These are phyloP conservation scores for Brassica incana DNA, from an alignment of 345 rosid species.

Conservation along the genomic window DNA sequence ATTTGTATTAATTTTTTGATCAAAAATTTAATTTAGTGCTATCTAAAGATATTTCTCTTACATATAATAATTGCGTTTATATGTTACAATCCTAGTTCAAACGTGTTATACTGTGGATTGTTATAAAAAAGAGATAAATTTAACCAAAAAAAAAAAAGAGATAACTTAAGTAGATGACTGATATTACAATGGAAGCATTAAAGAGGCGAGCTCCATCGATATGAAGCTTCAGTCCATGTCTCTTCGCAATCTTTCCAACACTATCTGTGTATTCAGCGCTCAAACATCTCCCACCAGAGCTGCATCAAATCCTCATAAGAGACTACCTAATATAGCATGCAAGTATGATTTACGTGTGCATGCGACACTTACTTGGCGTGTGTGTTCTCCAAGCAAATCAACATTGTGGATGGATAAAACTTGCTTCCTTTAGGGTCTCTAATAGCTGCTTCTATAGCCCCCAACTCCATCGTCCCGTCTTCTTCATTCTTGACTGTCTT, in stretches of 20 bases:
- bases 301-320: conserved; percentile 34
- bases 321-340: background rate
- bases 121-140: background rate
- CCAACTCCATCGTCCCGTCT: conserved; percentile 84
- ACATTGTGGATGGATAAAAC: conserved; percentile 76
- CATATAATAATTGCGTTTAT: background rate
- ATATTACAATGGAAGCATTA: conserved; percentile 74
- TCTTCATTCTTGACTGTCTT: conserved; percentile 68
- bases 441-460: conserved; percentile 73
- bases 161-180: background rate
- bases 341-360: background rate
- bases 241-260: conserved; percentile 79
- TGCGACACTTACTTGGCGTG: conserved; percentile 70
- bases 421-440: conserved; percentile 71
- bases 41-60: too few species aligned
- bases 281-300: conserved; percentile 86
- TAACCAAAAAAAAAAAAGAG: too few species aligned
- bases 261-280: conserved; percentile 68
- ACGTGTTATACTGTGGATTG: background rate
- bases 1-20: background rate
- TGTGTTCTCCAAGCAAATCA: conserved; percentile 90
- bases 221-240: conserved; percentile 87
- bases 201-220: conserved; percentile 96
- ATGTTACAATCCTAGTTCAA: background rate
- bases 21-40: too few species aligned